Percentiles rank a stretch among this genome's conserved stretches.
Conservation (phyloP, 371 early-diverging fungal species). For the Rhizomucor pusillus region DNA sequence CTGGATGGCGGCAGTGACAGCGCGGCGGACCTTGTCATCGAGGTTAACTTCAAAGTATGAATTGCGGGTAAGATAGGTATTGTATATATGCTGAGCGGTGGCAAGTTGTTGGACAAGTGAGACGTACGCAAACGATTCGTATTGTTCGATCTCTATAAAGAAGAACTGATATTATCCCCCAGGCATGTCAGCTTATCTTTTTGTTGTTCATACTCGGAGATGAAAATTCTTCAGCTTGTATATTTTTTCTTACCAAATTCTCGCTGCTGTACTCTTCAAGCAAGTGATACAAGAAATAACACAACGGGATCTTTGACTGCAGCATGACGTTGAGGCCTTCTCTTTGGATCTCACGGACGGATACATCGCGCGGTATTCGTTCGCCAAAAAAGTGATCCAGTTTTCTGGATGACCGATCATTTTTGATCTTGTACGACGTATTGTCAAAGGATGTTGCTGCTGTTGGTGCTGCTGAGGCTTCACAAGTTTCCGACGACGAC, state of each 20-base stretch:
- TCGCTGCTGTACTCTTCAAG: constrained; percentile 56
- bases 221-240: neutral
- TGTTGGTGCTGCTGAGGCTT: neutral
- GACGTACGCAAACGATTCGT: constrained; percentile 39
- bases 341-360: constrained; percentile 46
- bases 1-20: constrained; percentile 28
- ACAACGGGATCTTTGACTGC: constrained; percentile 50
- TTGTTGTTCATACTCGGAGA: neutral
- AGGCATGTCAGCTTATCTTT: constrained; percentile 2
- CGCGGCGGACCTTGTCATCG: constrained; percentile 49
- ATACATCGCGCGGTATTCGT: constrained; percentile 45
- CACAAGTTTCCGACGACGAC: constrained; percentile 1
- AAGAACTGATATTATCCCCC: constrained; percentile 42
- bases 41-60: constrained; percentile 59
- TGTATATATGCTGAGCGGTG: constrained; percentile 53
- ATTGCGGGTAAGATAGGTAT: constrained; percentile 50
- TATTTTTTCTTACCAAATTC: constrained; percentile 46
- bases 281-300: constrained; percentile 55
- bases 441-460: constrained; percentile 34
- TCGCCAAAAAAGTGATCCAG: constrained; percentile 53
- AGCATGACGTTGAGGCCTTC: constrained; percentile 58
- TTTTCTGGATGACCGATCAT: constrained; percentile 39
- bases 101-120: constrained; percentile 38
- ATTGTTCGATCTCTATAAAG: constrained; percentile 59
- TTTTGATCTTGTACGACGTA: constrained; percentile 34